Evolutionary conservation across 208 protist genomes (phyloP).

Genomic region (Wallacemonas sp.): DNA sequence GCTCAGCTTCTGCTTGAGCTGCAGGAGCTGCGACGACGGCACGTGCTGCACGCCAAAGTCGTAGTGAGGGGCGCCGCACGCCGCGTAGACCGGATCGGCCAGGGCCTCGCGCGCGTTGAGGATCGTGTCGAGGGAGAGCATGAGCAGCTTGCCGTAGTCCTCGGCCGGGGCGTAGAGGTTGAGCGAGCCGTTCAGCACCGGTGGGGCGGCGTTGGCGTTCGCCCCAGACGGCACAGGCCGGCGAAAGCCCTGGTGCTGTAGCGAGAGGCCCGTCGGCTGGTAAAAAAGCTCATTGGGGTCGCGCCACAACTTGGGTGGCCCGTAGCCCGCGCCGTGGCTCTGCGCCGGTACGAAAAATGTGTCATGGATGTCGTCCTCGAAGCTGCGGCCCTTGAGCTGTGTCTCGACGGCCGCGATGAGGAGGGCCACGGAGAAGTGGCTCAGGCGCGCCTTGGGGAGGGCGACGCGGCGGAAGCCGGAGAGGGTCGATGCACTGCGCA

Average conservation of each 20-base stretch:
- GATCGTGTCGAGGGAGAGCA: conserved; percentile 79
- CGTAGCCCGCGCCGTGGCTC: conserved; percentile 69
- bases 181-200: conserved; percentile 70
- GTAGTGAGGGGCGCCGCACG: conserved; percentile 30
- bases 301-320: conserved; percentile 68
- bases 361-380: conserved; percentile 66
- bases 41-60: conserved; percentile 76
- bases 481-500: conserved; percentile 36
- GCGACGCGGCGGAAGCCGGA: conserved; percentile 18
- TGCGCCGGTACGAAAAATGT: conserved; percentile 70
- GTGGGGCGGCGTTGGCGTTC: conserved; percentile 56
- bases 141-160: conserved; percentile 80
- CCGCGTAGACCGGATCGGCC: conserved; percentile 12
- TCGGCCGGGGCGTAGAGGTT: conserved; percentile 80
- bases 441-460: conserved; percentile 28
- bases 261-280: conserved; percentile 66
- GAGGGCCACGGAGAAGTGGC: conserved; percentile 77
- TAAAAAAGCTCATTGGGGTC: conserved; percentile 86
- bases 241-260: conserved; percentile 61
- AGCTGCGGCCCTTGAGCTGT: conserved; percentile 55
- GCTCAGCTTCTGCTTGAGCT: conserved; percentile 33
- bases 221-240: conserved; percentile 36
- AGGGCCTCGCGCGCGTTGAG: conserved; percentile 55
- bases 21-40: conserved; percentile 30
- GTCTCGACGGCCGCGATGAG: conserved; percentile 77